phyloP scores from a whole-genome alignment of 495 filamentous ascomycete species.

The Wilcoxina mikolae region DNA sequence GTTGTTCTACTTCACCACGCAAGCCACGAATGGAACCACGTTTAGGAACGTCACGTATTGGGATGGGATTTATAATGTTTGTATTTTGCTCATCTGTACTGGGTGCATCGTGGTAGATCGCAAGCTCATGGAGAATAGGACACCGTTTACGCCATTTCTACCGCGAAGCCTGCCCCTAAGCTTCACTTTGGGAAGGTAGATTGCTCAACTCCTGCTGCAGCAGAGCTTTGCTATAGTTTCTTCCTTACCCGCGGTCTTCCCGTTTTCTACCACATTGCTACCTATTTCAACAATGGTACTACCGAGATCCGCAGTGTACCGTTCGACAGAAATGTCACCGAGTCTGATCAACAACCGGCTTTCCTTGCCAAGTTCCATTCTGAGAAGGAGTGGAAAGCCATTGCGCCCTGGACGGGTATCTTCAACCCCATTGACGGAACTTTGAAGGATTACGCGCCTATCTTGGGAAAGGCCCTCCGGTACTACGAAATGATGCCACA shows the following conservation, averaged over 20 bases:
- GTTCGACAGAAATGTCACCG: constrained; percentile 8
- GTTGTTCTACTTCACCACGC: constrained; percentile 25
- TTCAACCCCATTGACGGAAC: constrained; percentile 51
- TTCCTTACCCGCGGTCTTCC: constrained; percentile 19
- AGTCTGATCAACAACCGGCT: constrained; percentile 6
- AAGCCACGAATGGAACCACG: constrained; percentile 15
- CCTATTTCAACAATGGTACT: constrained; percentile 17
- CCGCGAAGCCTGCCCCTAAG: constrained; percentile 10
- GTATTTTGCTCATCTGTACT: not conserved
- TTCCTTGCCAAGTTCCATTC: constrained; percentile 34
- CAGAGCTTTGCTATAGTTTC: constrained; percentile 18
- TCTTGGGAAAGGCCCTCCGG: constrained; percentile 8
- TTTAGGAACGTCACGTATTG: constrained; percentile 19
- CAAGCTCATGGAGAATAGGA: not conserved
- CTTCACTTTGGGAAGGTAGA: constrained; percentile 24
- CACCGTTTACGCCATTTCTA: constrained; percentile 12
- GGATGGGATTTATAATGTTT: constrained; percentile 24
- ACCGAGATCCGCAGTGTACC: constrained; percentile 18
- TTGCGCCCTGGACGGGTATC: constrained; percentile 43
- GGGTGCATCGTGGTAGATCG: not conserved
- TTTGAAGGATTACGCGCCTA: constrained; percentile 17
- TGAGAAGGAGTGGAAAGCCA: constrained; percentile 42
- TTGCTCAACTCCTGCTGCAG: constrained; percentile 15
- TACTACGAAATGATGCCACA: constrained; percentile 16
- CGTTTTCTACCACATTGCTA: constrained; percentile 20